Percentiles rank a stretch among this genome's conserved stretches.
phyloP scores from a whole-genome alignment of 2,329 filamentous ascomycete species.

The Blastomyces parvus region DNA sequence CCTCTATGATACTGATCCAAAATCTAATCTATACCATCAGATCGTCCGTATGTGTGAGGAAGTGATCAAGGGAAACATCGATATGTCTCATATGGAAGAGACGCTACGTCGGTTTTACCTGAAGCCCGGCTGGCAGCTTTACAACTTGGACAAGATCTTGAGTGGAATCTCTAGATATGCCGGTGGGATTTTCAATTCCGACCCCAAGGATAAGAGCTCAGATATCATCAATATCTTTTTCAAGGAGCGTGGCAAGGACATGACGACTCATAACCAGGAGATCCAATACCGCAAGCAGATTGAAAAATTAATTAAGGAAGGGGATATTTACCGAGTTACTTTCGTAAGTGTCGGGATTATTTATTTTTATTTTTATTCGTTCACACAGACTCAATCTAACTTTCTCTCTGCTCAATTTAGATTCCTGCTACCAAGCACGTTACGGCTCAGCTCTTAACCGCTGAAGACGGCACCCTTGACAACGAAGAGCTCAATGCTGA shows the following conservation, averaged over 20 bases:
- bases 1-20: constrained; percentile 56
- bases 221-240: constrained; percentile 85
- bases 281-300: constrained; percentile 85
- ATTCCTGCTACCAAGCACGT: constrained; percentile 59
- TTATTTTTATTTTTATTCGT: neutral
- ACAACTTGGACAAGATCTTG: constrained; percentile 83
- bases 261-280: constrained; percentile 82
- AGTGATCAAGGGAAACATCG: constrained; percentile 70
- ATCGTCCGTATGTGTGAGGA: constrained; percentile 80
- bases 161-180: constrained; percentile 71
- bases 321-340: constrained; percentile 79
- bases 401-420: constrained; percentile 29
- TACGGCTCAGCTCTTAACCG: constrained; percentile 73
- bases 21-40: constrained; percentile 73
- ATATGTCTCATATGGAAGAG: constrained; percentile 78
- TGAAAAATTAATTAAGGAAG: constrained; percentile 85
- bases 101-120: constrained; percentile 86
- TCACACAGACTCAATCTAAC: constrained; percentile 24
- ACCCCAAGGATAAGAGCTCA: constrained; percentile 85
- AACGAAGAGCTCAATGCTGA: constrained; percentile 56
- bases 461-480: constrained; percentile 71
- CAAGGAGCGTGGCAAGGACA: constrained; percentile 66
- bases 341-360: constrained; percentile 57
- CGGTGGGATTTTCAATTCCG: constrained; percentile 70
- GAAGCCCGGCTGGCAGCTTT: constrained; percentile 82